phyloP scores from a whole-genome alignment of 371 early-diverging fungal genomes.

The Mortierella sp. region DNA sequence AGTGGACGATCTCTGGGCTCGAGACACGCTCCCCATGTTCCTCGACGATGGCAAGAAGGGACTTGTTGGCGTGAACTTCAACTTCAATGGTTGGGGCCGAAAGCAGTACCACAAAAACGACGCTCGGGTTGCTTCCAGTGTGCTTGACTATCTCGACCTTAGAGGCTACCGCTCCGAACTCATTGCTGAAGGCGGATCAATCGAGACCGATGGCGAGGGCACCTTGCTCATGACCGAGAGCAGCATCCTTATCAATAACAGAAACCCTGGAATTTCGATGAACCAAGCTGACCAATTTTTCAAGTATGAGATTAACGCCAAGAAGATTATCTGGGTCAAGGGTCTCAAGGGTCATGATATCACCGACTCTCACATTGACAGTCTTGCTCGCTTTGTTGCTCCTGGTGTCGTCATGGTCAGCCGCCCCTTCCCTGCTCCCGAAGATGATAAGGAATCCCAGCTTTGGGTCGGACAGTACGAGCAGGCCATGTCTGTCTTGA shows the following conservation, averaged over 20 bases:
- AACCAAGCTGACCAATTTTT: constrained; percentile 18
- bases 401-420: constrained; percentile 34
- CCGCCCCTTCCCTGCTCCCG: constrained; percentile 21
- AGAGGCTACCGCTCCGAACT: constrained; percentile 16
- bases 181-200: constrained; percentile 30
- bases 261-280: constrained; percentile 30
- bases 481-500: too few relatives aligned
- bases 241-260: constrained; percentile 34
- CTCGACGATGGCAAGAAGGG: constrained; percentile 14
- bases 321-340: constrained; percentile 35
- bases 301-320: constrained; percentile 16
- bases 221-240: constrained; percentile 33
- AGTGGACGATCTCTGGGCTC: constrained; percentile 42
- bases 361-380: constrained; percentile 38
- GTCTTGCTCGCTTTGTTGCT: constrained; percentile 33
- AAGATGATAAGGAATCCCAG: constrained; percentile 19
- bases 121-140: constrained; percentile 7
- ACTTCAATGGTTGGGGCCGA: constrained; percentile 45
- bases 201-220: constrained; percentile 42
- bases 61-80: constrained; percentile 23
- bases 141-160: constrained; percentile 17
- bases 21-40: constrained; percentile 30
- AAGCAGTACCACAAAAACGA: constrained; percentile 25
- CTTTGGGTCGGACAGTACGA: constrained; percentile 29
- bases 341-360: constrained; percentile 40